Percentiles rank a stretch among this genome's conserved stretches.
These are phyloP conservation scores for Malassezia yamatoensis DNA, from an alignment of 1,284 basidiomycete genomes.

Conservation along the genomic window DNA sequence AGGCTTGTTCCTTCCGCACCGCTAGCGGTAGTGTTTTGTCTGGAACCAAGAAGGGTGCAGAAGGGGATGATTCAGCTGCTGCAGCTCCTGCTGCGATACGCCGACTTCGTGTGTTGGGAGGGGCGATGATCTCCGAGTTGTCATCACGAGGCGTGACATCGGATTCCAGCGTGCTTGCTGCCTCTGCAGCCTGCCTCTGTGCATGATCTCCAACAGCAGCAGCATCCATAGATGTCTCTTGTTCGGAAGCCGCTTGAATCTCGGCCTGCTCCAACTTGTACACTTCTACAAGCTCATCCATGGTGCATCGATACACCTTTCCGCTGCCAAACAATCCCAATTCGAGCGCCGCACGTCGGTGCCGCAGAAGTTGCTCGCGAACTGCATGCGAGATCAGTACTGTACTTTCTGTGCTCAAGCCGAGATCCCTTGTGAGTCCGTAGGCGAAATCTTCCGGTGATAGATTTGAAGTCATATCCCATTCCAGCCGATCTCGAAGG, in stretches of 20 bases:
- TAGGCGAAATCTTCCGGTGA: constrained; percentile 77
- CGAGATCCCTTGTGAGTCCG: constrained; percentile 73
- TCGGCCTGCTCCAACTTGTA: constrained; percentile 49
- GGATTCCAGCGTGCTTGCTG: constrained; percentile 7
- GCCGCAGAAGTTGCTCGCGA: constrained; percentile 81
- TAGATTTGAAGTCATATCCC: constrained; percentile 85
- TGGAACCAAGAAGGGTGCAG: constrained; percentile 52
- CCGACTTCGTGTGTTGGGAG: constrained; percentile 18
- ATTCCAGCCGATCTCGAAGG: constrained; percentile 88
- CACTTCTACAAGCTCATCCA: constrained; percentile 27
- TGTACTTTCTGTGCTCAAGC: constrained; percentile 72
- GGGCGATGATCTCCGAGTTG: background rate
- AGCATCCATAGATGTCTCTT: background rate
- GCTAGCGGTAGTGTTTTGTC: constrained; percentile 19
- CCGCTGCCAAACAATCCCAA: constrained; percentile 66
- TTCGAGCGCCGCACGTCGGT: constrained; percentile 87
- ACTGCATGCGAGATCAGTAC: constrained; percentile 83
- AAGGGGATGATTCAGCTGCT: background rate
- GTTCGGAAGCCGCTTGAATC: constrained; percentile 18
- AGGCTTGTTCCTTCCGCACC: constrained; percentile 42
- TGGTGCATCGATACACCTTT: constrained; percentile 23
- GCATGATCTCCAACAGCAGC: constrained; percentile 12
- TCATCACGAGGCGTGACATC: background rate
- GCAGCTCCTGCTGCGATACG: constrained; percentile 6
- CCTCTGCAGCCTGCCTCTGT: constrained; percentile 17